Percentiles rank a stretch among this genome's conserved stretches.
phyloP scores from a whole-genome alignment of 2,329 filamentous ascomycete species.

The Blastomyces percursus region DNA sequence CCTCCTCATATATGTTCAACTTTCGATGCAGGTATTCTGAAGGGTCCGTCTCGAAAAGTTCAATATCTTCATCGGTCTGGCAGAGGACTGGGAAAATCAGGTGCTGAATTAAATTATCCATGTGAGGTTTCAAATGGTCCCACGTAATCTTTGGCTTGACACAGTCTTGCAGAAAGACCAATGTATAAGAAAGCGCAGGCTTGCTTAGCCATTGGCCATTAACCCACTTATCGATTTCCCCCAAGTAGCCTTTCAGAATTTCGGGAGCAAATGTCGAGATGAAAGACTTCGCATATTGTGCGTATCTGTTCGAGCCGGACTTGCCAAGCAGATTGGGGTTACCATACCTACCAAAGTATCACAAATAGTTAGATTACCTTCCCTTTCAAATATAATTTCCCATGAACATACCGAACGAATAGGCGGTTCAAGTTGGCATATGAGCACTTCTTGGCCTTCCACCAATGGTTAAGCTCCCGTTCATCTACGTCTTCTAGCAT shows the following conservation, averaged over 20 bases:
- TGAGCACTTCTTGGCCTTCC: constrained; percentile 99
- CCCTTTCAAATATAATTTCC: not conserved
- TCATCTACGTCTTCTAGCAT: constrained; percentile 73
- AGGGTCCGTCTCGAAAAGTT: constrained; percentile 87
- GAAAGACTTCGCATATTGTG: constrained; percentile 80
- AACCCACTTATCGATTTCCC: constrained; percentile 96
- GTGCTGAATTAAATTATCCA: constrained; percentile 86
- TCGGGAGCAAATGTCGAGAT: constrained; percentile 85
- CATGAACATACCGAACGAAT: constrained; percentile 62
- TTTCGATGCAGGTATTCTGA: constrained; percentile 96
- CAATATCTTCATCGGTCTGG: constrained; percentile 80
- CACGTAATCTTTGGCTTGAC: constrained; percentile 97
- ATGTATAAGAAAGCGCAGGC: constrained; percentile 81
- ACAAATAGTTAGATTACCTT: not conserved
- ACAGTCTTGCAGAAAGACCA: constrained; percentile 93
- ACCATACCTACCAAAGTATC: constrained; percentile 56
- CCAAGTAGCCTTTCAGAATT: constrained; percentile 87
- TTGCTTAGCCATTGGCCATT: constrained; percentile 93
- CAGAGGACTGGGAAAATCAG: constrained; percentile 93
- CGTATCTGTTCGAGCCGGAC: constrained; percentile 62
- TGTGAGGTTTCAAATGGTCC: constrained; percentile 83
- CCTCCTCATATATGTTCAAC: constrained; percentile 95
- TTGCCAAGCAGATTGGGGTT: constrained; percentile 68
- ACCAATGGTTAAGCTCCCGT: constrained; percentile 92
- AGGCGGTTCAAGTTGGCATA: constrained; percentile 96